phyloP scores from a whole-genome alignment of 2,329 filamentous ascomycete genomes.

The Penicillium sp. region DNA sequence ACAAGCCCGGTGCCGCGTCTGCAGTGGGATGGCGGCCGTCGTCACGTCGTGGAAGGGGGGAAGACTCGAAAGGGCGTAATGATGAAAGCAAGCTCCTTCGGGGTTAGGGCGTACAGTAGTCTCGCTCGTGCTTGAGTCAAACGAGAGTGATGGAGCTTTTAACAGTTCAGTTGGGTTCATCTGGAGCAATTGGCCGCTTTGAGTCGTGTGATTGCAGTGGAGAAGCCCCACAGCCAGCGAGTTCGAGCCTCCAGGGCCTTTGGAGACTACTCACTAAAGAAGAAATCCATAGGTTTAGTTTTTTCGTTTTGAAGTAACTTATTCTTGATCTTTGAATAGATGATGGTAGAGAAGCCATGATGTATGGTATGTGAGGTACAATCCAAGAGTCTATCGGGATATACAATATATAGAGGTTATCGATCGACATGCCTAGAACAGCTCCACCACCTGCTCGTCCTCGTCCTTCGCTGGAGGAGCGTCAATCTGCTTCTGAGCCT shows the following conservation, averaged over 20 bases:
- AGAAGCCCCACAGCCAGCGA: background rate
- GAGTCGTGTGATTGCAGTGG: background rate
- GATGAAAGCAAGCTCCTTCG: conserved; percentile 12
- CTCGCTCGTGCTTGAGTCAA: background rate
- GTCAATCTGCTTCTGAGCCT: conserved; percentile 38
- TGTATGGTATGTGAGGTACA: background rate
- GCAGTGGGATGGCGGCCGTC: conserved; percentile 23
- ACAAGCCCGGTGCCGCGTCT: conserved; percentile 28
- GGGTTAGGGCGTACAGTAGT: conserved; percentile 20
- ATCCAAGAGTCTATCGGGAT: background rate
- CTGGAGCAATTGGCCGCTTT: background rate
- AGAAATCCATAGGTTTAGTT: background rate
- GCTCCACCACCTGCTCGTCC: conserved; percentile 48
- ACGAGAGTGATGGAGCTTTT: background rate
- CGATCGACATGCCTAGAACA: conserved; percentile 38
- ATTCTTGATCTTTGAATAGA: background rate
- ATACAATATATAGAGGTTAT: background rate
- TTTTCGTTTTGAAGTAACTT: too few relatives aligned
- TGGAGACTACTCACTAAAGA: background rate
- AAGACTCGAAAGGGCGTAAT: conserved; percentile 1
- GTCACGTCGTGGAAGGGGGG: conserved; percentile 9
- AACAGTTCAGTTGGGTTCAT: background rate
- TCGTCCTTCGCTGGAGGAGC: conserved; percentile 44
- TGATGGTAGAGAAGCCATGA: background rate
- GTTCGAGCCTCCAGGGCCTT: background rate